phyloP scores from a whole-genome alignment of 768 basidiomycete genomes.

The Collybiopsis confluens region DNA sequence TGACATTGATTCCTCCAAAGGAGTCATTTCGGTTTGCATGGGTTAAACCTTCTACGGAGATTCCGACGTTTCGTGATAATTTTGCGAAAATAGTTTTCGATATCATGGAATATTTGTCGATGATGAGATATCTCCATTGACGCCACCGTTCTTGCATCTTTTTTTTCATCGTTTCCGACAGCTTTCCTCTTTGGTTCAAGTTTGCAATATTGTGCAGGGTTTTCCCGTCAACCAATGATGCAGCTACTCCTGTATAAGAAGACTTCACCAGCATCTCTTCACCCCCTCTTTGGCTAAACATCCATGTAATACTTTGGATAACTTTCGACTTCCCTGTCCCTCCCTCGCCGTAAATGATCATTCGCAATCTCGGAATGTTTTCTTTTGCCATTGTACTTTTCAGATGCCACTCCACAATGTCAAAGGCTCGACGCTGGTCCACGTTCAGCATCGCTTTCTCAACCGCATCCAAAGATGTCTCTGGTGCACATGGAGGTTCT shows the following conservation, averaged over 20 bases:
- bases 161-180: not conserved
- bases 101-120: slow-evolving; percentile 33
- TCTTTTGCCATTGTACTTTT: slow-evolving; percentile 15
- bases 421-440: slow-evolving; percentile 20
- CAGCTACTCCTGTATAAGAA: slow-evolving; percentile 31
- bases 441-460: not conserved
- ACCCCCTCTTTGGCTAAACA: slow-evolving; percentile 16
- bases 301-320: slow-evolving; percentile 26
- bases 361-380: slow-evolving; percentile 22
- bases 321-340: slow-evolving; percentile 31
- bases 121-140: slow-evolving; percentile 23
- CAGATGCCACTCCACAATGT: slow-evolving; percentile 27
- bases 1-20: slow-evolving; percentile 28
- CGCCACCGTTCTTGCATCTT: not conserved
- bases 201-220: slow-evolving; percentile 21
- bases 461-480: not conserved
- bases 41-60: slow-evolving; percentile 7
- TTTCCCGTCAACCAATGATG: slow-evolving; percentile 29
- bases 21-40: not conserved
- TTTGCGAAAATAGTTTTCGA: slow-evolving; percentile 17
- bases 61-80: slow-evolving; percentile 17
- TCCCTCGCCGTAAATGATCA: slow-evolving; percentile 32
- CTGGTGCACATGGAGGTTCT: not conserved
- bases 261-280: slow-evolving; percentile 20
- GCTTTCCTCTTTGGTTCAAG: too few relatives aligned